These are phyloP conservation scores for Parietichytrium sp. DNA, from an alignment of 108 stramenopile genomes.

Conservation along the genomic window DNA sequence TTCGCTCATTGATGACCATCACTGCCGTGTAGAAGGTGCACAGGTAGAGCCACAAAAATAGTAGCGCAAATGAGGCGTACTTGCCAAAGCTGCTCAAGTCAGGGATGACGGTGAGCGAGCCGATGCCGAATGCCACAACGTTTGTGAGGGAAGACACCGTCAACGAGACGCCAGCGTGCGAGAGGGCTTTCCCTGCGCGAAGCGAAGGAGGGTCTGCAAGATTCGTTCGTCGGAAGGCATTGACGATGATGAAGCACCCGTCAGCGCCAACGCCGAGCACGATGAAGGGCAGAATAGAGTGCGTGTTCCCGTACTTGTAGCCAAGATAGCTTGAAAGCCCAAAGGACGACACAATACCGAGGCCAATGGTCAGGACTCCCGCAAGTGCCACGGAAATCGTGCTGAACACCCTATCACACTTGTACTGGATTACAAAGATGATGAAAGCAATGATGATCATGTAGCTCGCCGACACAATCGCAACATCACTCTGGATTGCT, in stretches of 20 bases:
- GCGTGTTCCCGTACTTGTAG: background rate
- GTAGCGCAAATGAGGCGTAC: slow-evolving; percentile 32
- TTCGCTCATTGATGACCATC: slow-evolving; percentile 28
- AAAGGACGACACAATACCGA: background rate
- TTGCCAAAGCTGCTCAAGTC: slow-evolving; percentile 39
- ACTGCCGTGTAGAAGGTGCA: slow-evolving; percentile 28
- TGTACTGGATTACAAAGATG: slow-evolving; percentile 3
- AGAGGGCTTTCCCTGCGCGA: background rate
- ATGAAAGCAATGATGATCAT: slow-evolving; percentile 2
- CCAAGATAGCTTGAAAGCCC: background rate
- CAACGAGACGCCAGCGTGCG: slow-evolving; percentile 37
- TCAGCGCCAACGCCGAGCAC: slow-evolving; percentile 38
- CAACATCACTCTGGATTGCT: background rate
- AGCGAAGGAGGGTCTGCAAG: background rate
- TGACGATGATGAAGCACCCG: slow-evolving; percentile 19
- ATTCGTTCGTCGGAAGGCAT: background rate
- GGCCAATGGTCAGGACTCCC: background rate
- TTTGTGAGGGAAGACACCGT: slow-evolving; percentile 42
- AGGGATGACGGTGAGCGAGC: slow-evolving; percentile 25
- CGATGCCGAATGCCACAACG: slow-evolving; percentile 41
- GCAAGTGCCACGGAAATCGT: background rate
- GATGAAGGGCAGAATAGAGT: slow-evolving; percentile 30
- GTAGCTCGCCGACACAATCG: background rate
- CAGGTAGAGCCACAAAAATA: slow-evolving; percentile 33
- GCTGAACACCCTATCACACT: background rate